These are phyloP conservation scores for Trichosporon asahii DNA, from an alignment of 1,284 basidiomycete genomes.

Conservation along the genomic window DNA sequence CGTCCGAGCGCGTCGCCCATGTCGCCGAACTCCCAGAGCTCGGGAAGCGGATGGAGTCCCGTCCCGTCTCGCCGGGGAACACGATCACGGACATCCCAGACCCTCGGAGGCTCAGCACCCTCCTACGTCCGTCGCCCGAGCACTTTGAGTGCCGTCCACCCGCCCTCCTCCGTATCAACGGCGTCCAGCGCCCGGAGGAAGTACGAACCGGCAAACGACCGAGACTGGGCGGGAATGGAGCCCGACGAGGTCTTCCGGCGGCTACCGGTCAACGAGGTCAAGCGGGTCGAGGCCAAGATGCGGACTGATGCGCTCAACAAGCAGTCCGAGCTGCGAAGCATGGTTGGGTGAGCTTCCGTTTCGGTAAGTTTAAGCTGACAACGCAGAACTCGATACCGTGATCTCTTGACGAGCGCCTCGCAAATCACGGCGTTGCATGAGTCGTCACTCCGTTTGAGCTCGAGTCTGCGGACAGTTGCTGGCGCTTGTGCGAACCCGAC, in stretches of 20 bases:
- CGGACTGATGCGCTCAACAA: conserved; percentile 81
- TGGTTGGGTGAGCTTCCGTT: conserved; percentile 78
- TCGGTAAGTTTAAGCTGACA: background rate
- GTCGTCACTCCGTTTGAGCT: conserved; percentile 54
- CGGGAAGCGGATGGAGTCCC: background rate
- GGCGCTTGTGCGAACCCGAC: conserved; percentile 38
- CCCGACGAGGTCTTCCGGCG: conserved; percentile 77
- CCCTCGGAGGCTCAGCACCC: background rate
- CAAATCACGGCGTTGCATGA: conserved; percentile 66
- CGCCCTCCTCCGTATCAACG: background rate
- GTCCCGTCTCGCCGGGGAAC: background rate
- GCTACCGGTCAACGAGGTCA: conserved; percentile 71
- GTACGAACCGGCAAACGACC: conserved; percentile 14
- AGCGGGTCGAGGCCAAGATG: conserved; percentile 65
- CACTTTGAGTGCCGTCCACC: conserved; percentile 1
- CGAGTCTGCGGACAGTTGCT: conserved; percentile 44
- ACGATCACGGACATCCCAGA: background rate
- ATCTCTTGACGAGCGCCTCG: conserved; percentile 82
- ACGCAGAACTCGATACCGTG: conserved; percentile 83
- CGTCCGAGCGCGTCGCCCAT: conserved; percentile 8
- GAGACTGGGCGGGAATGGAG: conserved; percentile 55
- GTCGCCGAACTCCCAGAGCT: conserved; percentile 3
- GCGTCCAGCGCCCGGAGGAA: background rate
- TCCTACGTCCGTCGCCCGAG: conserved; percentile 8
- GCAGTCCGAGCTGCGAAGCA: conserved; percentile 82